Evolutionary conservation across 768 basidiomycete species (phyloP).

Genomic region (Scleroderma bovista): DNA sequence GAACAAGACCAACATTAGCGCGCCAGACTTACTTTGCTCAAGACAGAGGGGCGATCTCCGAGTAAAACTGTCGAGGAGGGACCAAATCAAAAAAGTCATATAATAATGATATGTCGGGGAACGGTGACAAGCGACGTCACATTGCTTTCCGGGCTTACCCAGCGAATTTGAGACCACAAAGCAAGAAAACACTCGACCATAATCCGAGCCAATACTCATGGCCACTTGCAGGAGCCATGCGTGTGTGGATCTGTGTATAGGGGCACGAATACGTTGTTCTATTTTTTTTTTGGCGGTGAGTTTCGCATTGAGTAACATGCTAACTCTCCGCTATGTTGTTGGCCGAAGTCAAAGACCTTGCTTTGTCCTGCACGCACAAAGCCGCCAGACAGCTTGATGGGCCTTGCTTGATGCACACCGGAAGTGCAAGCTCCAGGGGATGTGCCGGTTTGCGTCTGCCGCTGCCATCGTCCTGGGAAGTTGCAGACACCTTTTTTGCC

Average conservation of each 20-base stretch:
- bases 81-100: not conserved
- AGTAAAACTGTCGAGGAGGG: not conserved
- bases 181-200: not conserved
- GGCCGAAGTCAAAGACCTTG: conserved; percentile 2
- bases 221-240: too few species aligned
- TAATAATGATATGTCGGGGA: not conserved
- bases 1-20: too few species aligned
- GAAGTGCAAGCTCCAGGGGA: not conserved
- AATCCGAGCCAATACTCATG: not conserved
- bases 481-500: conserved; percentile 7
- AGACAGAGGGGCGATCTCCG: not conserved
- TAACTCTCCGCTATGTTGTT: not conserved
- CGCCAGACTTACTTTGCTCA: not conserved
- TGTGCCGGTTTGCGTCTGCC: not conserved
- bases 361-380: conserved; percentile 12
- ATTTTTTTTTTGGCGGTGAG: not conserved
- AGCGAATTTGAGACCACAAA: conserved; percentile 1
- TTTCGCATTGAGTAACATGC: not conserved
- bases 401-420: not conserved
- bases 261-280: too few species aligned
- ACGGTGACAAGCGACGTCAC: conserved; percentile 4
- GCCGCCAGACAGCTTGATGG: not conserved
- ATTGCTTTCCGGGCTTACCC: not conserved
- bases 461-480: conserved; percentile 2
- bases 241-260: not conserved